Base-by-base conservation (phyloP, 225 moss, liverwort and hornwort species). In the Lunularia cruciata region DNA sequence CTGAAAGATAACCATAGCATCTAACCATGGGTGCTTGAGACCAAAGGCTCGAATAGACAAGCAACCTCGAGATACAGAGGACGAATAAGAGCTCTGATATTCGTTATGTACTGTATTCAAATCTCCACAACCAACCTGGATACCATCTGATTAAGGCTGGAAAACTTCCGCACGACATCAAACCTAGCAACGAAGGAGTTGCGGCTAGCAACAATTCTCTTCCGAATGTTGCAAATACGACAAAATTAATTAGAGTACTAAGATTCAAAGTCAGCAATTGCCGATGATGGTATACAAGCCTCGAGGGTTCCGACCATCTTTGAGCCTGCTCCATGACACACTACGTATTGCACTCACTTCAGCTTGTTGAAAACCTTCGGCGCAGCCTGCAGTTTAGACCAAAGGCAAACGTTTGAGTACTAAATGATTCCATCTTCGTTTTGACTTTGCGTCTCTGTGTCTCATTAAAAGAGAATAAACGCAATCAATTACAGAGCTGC, bases 301-400 rank as follows among this genome's bases (percentile, higher is more conserved):
- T 57, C 45, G 30, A 33, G 23, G 34, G 38, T 47, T 70, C 39
- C 57, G 30, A 48, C 57, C 28, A 48, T 48, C 70, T 48, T 38
- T 32, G 58, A 71, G 58, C 38, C 23, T 33, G 65, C 47, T 71
- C 63, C 70, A 57, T 57, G 57, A 70, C 6, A 45, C 14, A 65
- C 47, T 71, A 46, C 71, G 58, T 30, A 42, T 12, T 42, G 49
- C 19, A 8, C 22, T 79, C 57, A 79, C 73, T 76, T 71, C 76
- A 89, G 69, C 73, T 77, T 84, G 36, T 70, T 83, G 46, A 89
- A 89, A 18, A 92, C 40, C 83, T 92, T 92, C 43, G 70, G 74
- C 71, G 89, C 86, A 77, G 86, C 81, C 91, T 89, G 87, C 47
- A 57, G 42, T 15, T 5, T 6, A 43, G 7, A 28, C 18, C n/a